These are phyloP conservation scores for Populus deltoides DNA, from an alignment of 345 rosid genomes.

Conservation along the genomic window DNA sequence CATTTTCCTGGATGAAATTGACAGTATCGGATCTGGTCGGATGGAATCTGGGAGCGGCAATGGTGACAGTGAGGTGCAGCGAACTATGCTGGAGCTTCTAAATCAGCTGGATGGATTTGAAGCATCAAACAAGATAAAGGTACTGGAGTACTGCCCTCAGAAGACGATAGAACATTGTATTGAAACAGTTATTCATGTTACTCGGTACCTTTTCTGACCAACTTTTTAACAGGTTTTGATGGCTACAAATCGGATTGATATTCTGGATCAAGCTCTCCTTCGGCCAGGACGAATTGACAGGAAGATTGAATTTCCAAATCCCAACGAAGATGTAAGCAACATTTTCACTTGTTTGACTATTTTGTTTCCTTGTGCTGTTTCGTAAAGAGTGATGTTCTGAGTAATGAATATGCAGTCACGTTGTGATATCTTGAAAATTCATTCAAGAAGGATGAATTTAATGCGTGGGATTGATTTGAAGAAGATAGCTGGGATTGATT, in stretches of 20 bases:
- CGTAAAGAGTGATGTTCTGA: not conserved
- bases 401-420: slow-evolving; percentile 66
- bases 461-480: slow-evolving; percentile 98
- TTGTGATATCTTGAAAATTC: slow-evolving; percentile 86
- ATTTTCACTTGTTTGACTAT: not conserved
- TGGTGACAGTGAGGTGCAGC: slow-evolving; percentile 96
- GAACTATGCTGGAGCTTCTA: slow-evolving; percentile 99
- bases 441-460: slow-evolving; percentile 93
- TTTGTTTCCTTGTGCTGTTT: not conserved
- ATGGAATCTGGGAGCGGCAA: slow-evolving; percentile 99
- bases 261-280: slow-evolving; percentile 19
- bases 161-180: not conserved
- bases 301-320: slow-evolving; percentile 46
- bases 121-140: slow-evolving; percentile 99
- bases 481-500: slow-evolving; percentile 95
- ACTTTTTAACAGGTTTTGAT: slow-evolving; percentile 66
- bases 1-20: slow-evolving; percentile 97
- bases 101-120: slow-evolving; percentile 98
- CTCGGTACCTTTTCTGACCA: not conserved
- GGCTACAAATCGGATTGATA: slow-evolving; percentile 46
- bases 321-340: slow-evolving; percentile 70
- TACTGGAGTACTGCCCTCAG: slow-evolving; percentile 13
- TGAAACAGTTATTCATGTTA: not conserved
- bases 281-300: slow-evolving; percentile 19
- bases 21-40: slow-evolving; percentile 96